A percentile compares a stretch with the other conserved stretches of the same genome.
These are phyloP conservation scores for Colletotrichum scovillei DNA, from an alignment of 2,329 filamentous ascomycete genomes.

Conservation along the genomic window DNA sequence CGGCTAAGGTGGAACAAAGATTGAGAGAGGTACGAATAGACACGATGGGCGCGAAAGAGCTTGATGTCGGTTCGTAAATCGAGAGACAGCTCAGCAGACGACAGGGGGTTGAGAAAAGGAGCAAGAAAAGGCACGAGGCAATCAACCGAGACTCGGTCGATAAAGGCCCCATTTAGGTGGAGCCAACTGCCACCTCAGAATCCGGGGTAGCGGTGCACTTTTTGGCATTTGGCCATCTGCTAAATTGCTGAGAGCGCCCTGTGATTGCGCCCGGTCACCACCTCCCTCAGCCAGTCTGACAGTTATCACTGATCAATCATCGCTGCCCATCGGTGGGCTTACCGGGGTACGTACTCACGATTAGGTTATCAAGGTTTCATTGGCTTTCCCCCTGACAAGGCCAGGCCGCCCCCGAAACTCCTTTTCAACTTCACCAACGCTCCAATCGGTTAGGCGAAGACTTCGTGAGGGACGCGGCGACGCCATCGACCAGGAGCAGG, in stretches of 20 bases:
- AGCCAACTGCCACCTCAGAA: slow-evolving; percentile 12
- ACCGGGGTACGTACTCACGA: not conserved
- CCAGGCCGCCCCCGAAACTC: not conserved
- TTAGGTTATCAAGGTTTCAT: slow-evolving; percentile 27
- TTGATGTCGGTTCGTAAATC: slow-evolving; percentile 18
- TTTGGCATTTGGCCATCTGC: not conserved
- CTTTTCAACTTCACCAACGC: too few relatives aligned
- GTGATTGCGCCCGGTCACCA: not conserved
- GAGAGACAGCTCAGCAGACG: slow-evolving; percentile 11
- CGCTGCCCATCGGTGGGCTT: not conserved
- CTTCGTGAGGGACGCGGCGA: not conserved
- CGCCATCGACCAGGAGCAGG: not conserved
- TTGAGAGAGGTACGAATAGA: not conserved
- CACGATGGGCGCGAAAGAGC: slow-evolving; percentile 18
- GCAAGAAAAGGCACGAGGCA: slow-evolving; percentile 14
- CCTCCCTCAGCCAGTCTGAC: too few relatives aligned
- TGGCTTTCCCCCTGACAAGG: not conserved
- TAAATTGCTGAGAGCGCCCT: not conserved
- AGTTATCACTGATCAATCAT: too few relatives aligned
- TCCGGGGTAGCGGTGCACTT: slow-evolving; percentile 32
- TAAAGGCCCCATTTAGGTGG: slow-evolving; percentile 24
- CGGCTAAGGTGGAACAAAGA: not conserved
- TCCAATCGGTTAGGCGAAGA: not conserved
- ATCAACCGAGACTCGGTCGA: slow-evolving; percentile 21
- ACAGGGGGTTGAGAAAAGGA: slow-evolving; percentile 28